Percentiles rank a stretch among this genome's conserved stretches.
These are phyloP conservation scores for Anthoceros angustus DNA, from an alignment of 225 moss, liverwort and hornwort species.

Conservation along the genomic window DNA sequence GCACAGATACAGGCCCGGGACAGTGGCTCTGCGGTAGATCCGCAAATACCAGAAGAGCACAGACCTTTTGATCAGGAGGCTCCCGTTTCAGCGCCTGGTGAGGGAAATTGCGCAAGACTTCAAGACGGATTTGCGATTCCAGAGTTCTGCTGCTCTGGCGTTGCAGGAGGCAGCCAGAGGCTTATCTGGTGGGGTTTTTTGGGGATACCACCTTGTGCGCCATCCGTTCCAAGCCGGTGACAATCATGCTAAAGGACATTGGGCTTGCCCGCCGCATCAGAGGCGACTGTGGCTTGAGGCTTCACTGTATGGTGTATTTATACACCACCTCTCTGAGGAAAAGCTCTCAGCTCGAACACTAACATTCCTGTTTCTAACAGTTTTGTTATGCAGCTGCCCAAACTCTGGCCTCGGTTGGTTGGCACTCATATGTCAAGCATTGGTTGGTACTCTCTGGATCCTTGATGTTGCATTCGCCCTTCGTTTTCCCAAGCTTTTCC, in stretches of 20 bases:
- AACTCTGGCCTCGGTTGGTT: not conserved
- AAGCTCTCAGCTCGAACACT: not conserved
- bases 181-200: not conserved
- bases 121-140: not conserved
- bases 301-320: not conserved
- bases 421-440: too few species aligned
- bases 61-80: not conserved
- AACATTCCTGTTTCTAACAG: too few species aligned
- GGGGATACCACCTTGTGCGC: not conserved
- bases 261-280: not conserved
- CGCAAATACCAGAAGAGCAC: too few species aligned
- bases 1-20: not conserved
- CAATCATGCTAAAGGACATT: not conserved
- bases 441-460: too few species aligned
- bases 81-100: not conserved
- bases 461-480: too few species aligned
- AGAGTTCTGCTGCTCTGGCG: too few species aligned
- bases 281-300: not conserved
- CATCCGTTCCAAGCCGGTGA: not conserved
- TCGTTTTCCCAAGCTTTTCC: too few species aligned
- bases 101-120: conserved; percentile 1
- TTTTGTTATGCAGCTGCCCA: not conserved
- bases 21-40: too few species aligned
- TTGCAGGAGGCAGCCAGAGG: too few species aligned
- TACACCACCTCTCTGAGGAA: not conserved